phyloP scores from a whole-genome alignment of 179 eudicot species.

The Beta corolliflora region DNA sequence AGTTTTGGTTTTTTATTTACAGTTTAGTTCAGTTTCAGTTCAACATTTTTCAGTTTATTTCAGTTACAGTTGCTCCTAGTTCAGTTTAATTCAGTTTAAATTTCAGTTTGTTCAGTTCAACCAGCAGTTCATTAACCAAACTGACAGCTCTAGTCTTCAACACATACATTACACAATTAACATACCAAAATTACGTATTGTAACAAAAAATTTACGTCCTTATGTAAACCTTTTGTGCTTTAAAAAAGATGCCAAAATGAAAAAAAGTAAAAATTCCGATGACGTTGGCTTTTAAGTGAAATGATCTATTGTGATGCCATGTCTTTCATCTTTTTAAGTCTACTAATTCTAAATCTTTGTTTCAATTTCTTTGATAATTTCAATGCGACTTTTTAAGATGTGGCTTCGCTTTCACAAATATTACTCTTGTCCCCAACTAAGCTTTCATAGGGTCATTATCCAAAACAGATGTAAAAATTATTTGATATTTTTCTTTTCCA shows the following conservation, averaged over 20 bases:
- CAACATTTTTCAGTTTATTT: too few species aligned
- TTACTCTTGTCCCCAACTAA: not conserved
- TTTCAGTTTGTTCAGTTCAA: too few species aligned
- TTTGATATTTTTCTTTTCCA: constrained; percentile 10
- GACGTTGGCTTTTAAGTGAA: constrained; percentile 18
- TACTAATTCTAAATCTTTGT: constrained; percentile 24
- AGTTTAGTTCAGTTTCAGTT: too few species aligned
- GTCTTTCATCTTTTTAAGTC: constrained; percentile 18
- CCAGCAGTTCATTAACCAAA: too few species aligned
- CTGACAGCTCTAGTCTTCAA: too few species aligned
- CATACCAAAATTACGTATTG: not conserved
- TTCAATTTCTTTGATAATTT: constrained; percentile 16
- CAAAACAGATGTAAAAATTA: constrained; percentile 5
- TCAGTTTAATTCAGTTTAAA: too few species aligned
- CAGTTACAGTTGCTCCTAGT: too few species aligned
- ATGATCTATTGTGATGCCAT: constrained; percentile 11
- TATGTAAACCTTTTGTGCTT: not conserved
- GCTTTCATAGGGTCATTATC: constrained; percentile 10
- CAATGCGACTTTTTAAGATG: constrained; percentile 5
- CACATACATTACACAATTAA: too few species aligned
- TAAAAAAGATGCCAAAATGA: not conserved
- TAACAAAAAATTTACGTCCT: not conserved
- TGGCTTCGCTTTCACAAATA: too few species aligned
- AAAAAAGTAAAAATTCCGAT: constrained; percentile 3
- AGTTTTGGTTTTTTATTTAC: too few species aligned